These are phyloP conservation scores for Microbotryum silenes-acaulis DNA, from an alignment of 1,284 basidiomycete species.

Conservation along the genomic window DNA sequence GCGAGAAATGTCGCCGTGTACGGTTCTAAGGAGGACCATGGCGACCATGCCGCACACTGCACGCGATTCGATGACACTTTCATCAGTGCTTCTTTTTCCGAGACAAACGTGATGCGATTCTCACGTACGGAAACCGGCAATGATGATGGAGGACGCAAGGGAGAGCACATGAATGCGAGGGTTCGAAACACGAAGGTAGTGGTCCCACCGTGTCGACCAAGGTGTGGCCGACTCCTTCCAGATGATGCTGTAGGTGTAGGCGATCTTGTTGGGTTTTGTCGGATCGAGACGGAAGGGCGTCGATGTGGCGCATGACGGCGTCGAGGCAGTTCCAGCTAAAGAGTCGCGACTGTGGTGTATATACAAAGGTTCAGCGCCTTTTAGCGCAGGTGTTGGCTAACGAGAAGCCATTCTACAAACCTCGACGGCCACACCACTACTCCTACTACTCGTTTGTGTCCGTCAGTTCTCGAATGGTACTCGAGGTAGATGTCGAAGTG, in stretches of 20 bases:
- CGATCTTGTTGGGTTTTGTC: conserved; percentile 56
- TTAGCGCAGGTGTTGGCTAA: neutral
- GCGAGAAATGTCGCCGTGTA: conserved; percentile 85
- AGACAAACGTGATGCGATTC: conserved; percentile 6
- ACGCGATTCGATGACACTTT: no score
- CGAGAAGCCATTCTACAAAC: neutral
- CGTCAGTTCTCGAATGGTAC: conserved; percentile 70
- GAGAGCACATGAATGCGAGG: conserved; percentile 65
- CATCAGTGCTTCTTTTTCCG: conserved; percentile 23
- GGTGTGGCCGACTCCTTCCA: conserved; percentile 51
- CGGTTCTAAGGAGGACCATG: conserved; percentile 78
- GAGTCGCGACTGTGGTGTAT: conserved; percentile 36
- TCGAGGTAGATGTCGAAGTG: conserved; percentile 78
- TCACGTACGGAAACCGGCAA: conserved; percentile 77
- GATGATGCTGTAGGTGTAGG: conserved; percentile 80
- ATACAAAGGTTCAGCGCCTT: conserved; percentile 30
- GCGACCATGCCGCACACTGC: conserved; percentile 57
- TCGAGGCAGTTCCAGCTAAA: neutral
- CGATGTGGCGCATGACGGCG: conserved; percentile 16
- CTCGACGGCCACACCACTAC: conserved; percentile 76
- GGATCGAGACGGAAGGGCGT: conserved; percentile 58
- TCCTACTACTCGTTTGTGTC: conserved; percentile 69
- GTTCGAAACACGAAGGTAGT: conserved; percentile 62
- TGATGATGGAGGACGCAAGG: conserved; percentile 84
- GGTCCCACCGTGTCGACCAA: conserved; percentile 91